Base-by-base conservation (phyloP, 305 asterid genomes). In the Petunia hybrid region DNA sequence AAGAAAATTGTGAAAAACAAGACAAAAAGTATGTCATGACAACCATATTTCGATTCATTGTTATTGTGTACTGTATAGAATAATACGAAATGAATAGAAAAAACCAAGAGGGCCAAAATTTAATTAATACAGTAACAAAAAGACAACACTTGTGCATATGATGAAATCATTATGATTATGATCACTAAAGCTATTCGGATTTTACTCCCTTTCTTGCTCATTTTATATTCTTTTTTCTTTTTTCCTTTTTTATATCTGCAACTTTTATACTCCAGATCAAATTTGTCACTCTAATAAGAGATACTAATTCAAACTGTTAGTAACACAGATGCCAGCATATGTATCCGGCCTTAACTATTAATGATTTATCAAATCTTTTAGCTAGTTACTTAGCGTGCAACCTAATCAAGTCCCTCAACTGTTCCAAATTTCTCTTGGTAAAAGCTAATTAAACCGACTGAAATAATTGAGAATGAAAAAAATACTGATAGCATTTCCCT, bases 71-170 rank as follows among this genome's bases (percentile, higher is more conserved):
- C 14, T 4, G 35, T 57, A 51, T 1, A 8, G 57, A 51, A 51
- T 9, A 53, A 53, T 53, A 10, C 9, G 57, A 53, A n/a, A 53
- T 53, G 57, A 53, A 53, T 10, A 66, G 51, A 40, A 66, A 66
- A 65, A 66, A 39, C 9, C 5, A 2, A 69, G 6, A 45, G 77
- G 61, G 64, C 14, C 64, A 74, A 74, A 13, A 51, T 2, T 36
- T 13, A 51, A 73, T 73, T 22, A 22, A 22, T 22, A 22, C 31
- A 36, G 51, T 73, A 36, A 12, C 78, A 73, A 51, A 13, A 36
- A 73, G 63, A 73, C 63, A 73, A 35, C 14, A 6, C 63, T 74
- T 74, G 64, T 51, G 78, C 14, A 13, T 36, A 13, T 74, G 63
- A 74, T 36, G 62, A 73, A 51, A 73, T 51, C 78, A 51, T 7